A percentile compares a stretch with the other conserved stretches of the same genome.
Conservation (phyloP, 495 filamentous ascomycete species). For the Tuber magnatum region DNA sequence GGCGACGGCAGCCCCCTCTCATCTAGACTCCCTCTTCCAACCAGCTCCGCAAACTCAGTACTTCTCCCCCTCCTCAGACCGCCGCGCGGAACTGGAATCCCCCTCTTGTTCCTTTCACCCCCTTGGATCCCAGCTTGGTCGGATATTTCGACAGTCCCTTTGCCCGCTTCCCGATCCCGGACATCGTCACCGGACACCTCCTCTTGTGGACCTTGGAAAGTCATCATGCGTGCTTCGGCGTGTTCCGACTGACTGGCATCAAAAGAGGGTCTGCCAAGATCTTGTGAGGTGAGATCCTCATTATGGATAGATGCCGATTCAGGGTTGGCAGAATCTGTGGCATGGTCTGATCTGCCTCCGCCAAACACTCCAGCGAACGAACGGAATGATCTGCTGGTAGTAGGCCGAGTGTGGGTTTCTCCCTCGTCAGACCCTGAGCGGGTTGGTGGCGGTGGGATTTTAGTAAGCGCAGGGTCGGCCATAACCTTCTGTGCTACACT, state of each 20-base stretch:
- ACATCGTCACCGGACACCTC: background rate
- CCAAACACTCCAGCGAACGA: background rate
- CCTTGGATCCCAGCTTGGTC: background rate
- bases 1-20: background rate
- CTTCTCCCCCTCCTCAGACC: background rate
- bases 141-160: background rate
- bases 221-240: slow-evolving; percentile 10
- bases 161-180: background rate
- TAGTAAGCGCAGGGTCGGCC: background rate
- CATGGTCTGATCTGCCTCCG: background rate
- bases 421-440: background rate
- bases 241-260: slow-evolving; percentile 15
- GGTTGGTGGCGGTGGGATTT: background rate
- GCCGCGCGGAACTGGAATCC: background rate
- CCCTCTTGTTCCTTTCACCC: slow-evolving; percentile 11
- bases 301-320: background rate
- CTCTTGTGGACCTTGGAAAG: background rate
- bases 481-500: background rate
- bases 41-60: background rate
- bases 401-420: background rate
- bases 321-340: background rate
- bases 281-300: background rate
- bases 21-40: background rate
- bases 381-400: background rate
- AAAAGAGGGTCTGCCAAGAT: slow-evolving; percentile 3